Conservation (phyloP, 106 monocot genomes). For the Acorus calamus region DNA sequence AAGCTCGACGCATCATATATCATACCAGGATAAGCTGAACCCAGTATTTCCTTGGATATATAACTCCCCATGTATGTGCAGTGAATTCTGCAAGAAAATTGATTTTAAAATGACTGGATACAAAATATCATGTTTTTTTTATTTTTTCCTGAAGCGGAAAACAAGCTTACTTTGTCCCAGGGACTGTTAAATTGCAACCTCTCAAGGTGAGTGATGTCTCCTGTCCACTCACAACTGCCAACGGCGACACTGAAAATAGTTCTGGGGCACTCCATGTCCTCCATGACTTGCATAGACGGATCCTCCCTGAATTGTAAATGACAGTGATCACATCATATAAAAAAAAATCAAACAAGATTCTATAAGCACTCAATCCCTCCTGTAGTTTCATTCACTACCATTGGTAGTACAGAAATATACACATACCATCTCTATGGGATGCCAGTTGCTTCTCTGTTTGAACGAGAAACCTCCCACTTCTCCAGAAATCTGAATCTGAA, state of each 20-base stretch:
- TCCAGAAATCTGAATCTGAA: constrained; percentile 75
- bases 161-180: constrained; percentile 75
- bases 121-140: not conserved
- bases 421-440: constrained; percentile 83
- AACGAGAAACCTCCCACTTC: constrained; percentile 77
- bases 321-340: not conserved
- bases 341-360: not conserved
- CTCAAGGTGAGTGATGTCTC: constrained; percentile 58
- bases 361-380: not conserved
- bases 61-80: constrained; percentile 80
- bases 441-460: constrained; percentile 52
- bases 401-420: too few relatives aligned
- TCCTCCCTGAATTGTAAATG: constrained; percentile 35
- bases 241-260: constrained; percentile 64
- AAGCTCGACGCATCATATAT: constrained; percentile 68
- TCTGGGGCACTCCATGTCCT: constrained; percentile 78
- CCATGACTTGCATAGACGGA: constrained; percentile 72
- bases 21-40: constrained; percentile 59
- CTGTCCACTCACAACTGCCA: constrained; percentile 81
- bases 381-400: too few relatives aligned
- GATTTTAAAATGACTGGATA: not conserved
- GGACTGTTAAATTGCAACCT: constrained; percentile 76
- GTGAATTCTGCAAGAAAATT: constrained; percentile 55
- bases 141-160: not conserved
- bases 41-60: constrained; percentile 64